phyloP scores from a whole-genome alignment of 305 asterid species.

The Petunia hybrid region DNA sequence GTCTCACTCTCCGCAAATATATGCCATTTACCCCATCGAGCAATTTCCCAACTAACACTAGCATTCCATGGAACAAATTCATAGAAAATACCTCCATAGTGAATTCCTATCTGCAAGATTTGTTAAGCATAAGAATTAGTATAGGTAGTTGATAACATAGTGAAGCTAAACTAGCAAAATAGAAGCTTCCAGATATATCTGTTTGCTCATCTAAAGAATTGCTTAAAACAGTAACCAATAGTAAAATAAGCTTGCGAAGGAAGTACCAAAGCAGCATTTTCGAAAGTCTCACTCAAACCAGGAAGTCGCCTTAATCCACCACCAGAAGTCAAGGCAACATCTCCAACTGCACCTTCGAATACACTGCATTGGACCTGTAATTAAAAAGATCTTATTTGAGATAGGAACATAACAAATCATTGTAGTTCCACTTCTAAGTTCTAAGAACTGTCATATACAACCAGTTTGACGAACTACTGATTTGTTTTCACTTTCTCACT shows the following conservation, averaged over 20 bases:
- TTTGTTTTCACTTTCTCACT: neutral
- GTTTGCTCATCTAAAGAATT: neutral
- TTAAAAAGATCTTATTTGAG: constrained; percentile 14
- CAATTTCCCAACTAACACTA: constrained; percentile 80
- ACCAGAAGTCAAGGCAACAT: constrained; percentile 76
- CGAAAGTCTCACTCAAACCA: constrained; percentile 66
- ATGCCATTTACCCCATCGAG: constrained; percentile 90
- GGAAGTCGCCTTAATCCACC: constrained; percentile 95
- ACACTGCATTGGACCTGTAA: constrained; percentile 87
- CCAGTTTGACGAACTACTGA: constrained; percentile 17
- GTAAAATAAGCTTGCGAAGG: constrained; percentile 29
- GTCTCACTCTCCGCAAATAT: constrained; percentile 80
- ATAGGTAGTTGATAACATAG: constrained; percentile 9
- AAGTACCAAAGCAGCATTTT: constrained; percentile 90
- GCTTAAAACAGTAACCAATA: constrained; percentile 18
- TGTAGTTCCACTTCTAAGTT: too few species aligned
- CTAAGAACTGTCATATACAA: neutral
- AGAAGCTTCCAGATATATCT: neutral
- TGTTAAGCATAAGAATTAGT: constrained; percentile 23
- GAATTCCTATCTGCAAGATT: constrained; percentile 79
- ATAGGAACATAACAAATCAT: neutral
- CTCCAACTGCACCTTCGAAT: constrained; percentile 89
- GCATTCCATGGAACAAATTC: constrained; percentile 98
- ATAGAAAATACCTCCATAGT: constrained; percentile 76
- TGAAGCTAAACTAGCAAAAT: constrained; percentile 1